Conservation (phyloP, 1,139 yeast genomes). For the Suhomyces anneliseae region DNA sequence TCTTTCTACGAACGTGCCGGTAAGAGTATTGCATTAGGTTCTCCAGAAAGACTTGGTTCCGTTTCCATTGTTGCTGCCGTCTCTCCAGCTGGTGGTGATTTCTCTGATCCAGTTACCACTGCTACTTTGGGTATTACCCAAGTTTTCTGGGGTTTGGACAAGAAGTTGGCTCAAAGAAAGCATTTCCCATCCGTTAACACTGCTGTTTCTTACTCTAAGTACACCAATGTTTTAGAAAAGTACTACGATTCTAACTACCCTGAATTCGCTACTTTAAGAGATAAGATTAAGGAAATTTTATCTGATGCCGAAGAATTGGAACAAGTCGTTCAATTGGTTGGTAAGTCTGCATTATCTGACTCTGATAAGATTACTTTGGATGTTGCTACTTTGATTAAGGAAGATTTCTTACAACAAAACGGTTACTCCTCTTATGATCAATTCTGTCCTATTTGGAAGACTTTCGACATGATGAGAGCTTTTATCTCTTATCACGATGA, state of each 20-base stretch:
- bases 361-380: constrained; percentile 95
- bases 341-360: constrained; percentile 96
- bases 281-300: constrained; percentile 87
- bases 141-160: constrained; percentile 99
- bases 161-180: constrained; percentile 98
- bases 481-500: constrained; percentile 90
- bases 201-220: constrained; percentile 92
- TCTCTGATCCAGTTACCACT: constrained; percentile 99
- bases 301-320: constrained; percentile 97
- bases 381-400: constrained; percentile 87
- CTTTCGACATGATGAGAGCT: constrained; percentile 96
- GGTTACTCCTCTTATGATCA: constrained; percentile 98
- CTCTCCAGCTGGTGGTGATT: constrained; percentile 99
- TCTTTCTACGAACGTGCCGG: constrained; percentile 99
- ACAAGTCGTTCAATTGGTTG: constrained; percentile 98
- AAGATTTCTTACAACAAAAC: constrained; percentile 97
- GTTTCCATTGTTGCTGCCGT: constrained; percentile 99
- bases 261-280: constrained; percentile 87
- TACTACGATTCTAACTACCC: constrained; percentile 86
- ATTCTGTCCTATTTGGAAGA: constrained; percentile 99
- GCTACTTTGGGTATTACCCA: constrained; percentile 98
- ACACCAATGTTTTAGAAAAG: constrained; percentile 81
- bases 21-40: constrained; percentile 91
- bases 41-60: constrained; percentile 94
- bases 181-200: constrained; percentile 99